Conservation (phyloP, 2,329 filamentous ascomycete species). For the Pyrenochaeta sp. region DNA sequence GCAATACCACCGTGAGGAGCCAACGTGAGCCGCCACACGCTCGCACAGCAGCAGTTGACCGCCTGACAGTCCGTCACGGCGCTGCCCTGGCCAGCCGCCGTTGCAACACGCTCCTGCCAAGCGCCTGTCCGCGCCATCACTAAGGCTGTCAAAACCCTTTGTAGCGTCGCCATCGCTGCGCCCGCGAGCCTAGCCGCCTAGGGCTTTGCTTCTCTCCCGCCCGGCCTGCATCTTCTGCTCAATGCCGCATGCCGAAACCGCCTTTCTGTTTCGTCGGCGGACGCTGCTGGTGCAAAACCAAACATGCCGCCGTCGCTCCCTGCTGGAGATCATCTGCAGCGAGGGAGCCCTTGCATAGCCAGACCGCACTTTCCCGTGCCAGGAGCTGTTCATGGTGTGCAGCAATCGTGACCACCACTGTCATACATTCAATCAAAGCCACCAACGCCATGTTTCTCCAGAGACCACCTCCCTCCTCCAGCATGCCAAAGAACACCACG, state of each 20-base stretch:
- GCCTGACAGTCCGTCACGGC: constrained; percentile 43
- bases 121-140: constrained; percentile 22
- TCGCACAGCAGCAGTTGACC: constrained; percentile 37
- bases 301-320: constrained; percentile 8
- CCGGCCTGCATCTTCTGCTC: constrained; percentile 4
- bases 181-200: constrained; percentile 17
- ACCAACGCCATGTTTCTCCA: constrained; percentile 39
- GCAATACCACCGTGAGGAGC: constrained; percentile 31
- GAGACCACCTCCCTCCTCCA: constrained; percentile 28
- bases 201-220: constrained; percentile 9
- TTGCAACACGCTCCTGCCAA: constrained; percentile 32
- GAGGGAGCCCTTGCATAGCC: constrained; percentile 16
- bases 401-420: constrained; percentile 27
- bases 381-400: constrained; percentile 10
- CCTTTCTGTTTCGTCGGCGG: constrained; percentile 5
- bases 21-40: constrained; percentile 24
- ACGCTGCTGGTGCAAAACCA: constrained; percentile 3
- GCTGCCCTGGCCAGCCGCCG: constrained; percentile 19
- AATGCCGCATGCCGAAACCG: constrained; percentile 12
- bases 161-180: constrained; percentile 35
- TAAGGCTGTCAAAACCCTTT: constrained; percentile 41
- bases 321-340: constrained; percentile 8
- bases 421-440: constrained; percentile 36
- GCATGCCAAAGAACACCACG: constrained; percentile 24
- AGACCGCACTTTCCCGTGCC: constrained; percentile 14